These are phyloP conservation scores for Hericium erinaceus DNA, from an alignment of 768 basidiomycete species.

Conservation along the genomic window DNA sequence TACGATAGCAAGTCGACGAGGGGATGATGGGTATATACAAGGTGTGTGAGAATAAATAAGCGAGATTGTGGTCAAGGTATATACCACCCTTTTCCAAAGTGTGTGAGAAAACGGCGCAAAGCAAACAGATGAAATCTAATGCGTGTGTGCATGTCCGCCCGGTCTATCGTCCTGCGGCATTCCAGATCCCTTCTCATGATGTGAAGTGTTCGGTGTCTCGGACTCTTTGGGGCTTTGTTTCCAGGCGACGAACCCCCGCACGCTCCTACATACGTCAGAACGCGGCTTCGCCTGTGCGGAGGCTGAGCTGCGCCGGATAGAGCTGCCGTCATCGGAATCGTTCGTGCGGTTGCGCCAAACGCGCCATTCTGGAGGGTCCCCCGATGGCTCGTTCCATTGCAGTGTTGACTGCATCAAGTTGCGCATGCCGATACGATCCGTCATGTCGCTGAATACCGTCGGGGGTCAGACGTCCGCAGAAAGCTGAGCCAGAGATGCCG, in stretches of 20 bases:
- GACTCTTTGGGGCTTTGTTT: constrained; percentile 1
- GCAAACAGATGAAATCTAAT: not conserved
- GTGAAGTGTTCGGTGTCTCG: not conserved
- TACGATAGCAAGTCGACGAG: not conserved
- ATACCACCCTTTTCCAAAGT: no score
- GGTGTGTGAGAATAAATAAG: no score
- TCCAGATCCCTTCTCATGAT: not conserved
- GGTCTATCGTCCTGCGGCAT: not conserved
- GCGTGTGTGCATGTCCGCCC: not conserved
- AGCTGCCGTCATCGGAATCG: not conserved
- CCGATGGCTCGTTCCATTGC: constrained; percentile 42
- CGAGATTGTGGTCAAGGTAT: no score
- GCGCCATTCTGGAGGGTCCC: constrained; percentile 41
- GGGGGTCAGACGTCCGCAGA: constrained; percentile 1
- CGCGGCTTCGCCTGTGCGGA: not conserved
- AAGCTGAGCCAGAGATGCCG: constrained; percentile 4
- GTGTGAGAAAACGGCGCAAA: no score
- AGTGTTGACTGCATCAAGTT: constrained; percentile 35
- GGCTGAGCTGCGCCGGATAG: not conserved
- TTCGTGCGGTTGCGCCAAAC: constrained; percentile 35
- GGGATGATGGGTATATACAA: not conserved
- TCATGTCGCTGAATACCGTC: constrained; percentile 52
- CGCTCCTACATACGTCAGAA: constrained; percentile 8
- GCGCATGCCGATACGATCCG: constrained; percentile 57
- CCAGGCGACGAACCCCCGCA: constrained; percentile 15